phyloP scores from a whole-genome alignment of 345 rosid species.

The Gossypium ekmanianum region DNA sequence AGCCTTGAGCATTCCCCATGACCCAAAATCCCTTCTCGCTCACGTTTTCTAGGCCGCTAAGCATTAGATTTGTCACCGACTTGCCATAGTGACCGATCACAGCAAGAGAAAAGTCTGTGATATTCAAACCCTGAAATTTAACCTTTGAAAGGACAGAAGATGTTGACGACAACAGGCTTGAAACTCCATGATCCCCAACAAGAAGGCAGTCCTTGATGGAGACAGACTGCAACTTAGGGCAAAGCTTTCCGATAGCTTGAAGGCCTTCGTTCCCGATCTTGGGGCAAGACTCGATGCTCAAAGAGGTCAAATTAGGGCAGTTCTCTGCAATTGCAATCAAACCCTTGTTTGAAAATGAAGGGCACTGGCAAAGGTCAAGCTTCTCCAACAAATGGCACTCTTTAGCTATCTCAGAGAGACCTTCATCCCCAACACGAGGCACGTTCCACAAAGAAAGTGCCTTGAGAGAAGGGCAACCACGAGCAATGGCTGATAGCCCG shows the following conservation, averaged over 20 bases:
- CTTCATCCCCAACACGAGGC: slow-evolving; percentile 54
- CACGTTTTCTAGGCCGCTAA: slow-evolving; percentile 47
- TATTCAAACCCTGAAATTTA: slow-evolving; percentile 63
- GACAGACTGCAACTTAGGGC: slow-evolving; percentile 45
- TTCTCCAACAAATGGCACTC: slow-evolving; percentile 61
- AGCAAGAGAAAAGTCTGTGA: slow-evolving; percentile 75
- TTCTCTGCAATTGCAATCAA: slow-evolving; percentile 56
- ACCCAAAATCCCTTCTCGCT: slow-evolving; percentile 85
- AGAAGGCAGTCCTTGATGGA: slow-evolving; percentile 69
- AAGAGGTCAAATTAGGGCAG: slow-evolving; percentile 53
- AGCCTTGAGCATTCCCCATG: slow-evolving; percentile 72
- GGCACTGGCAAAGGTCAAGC: slow-evolving; percentile 67
- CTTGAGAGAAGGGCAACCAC: slow-evolving; percentile 62
- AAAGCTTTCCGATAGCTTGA: slow-evolving; percentile 55
- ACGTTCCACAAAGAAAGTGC: slow-evolving; percentile 66
- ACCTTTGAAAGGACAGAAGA: slow-evolving; percentile 46
- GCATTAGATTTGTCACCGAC: slow-evolving; percentile 42
- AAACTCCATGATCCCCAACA: slow-evolving; percentile 68
- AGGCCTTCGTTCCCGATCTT: slow-evolving; percentile 61
- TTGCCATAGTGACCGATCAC: slow-evolving; percentile 73
- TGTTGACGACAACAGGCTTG: slow-evolving; percentile 50
- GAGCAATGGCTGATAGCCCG: slow-evolving; percentile 57
- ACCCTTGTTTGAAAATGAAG: slow-evolving; percentile 55
- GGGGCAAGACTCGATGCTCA: slow-evolving; percentile 55
- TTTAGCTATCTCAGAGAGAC: slow-evolving; percentile 50